Evolutionary conservation across 257 asterid genomes (phyloP), one percentile per base, ranked within the genome.

Genomic region (Leptodermis oblonga): DNA sequence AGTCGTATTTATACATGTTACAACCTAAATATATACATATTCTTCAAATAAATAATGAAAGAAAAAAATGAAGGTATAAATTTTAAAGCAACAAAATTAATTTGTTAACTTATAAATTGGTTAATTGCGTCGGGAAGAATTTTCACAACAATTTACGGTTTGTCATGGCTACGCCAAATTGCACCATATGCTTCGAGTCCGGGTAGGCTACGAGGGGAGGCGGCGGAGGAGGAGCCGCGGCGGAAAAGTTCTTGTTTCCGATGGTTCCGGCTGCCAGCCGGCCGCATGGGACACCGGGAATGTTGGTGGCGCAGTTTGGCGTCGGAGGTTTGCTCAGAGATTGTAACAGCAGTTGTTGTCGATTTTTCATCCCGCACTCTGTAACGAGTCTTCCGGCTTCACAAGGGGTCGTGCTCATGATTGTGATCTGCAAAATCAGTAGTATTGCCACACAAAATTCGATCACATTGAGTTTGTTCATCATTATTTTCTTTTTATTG

Each of bases 211-310:
- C 15, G 20, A 6, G 76, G 60, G 73, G 15, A 13, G 68, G 74
- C 23, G 60, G 62, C 1, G 74, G 81, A 5, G 77, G 83, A 39
- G 71, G 12, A 13, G 70, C 69, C 30, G 20, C 39, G 9, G 46
- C 41, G 30, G 83, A 86, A 56, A 79, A 87, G 76, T 83, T 85
- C 65, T 69, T 81, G 65, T 74, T 55, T 59, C 72, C 59, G 28
- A 84, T 30, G n/a, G 92, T 17, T 30, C 79, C 34, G 28, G 92
- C 7, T 30, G 39, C 22, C 15, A 43, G 28, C n/a, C n/a, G n/a
- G n/a, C n/a, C n/a, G 76, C 90, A 82, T 8, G 83, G 78, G 65
- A 79, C 79, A 0, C 80, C 75, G 0, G 76, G 73, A 33, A 77
- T 22, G 79, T 78, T 68, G 2, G 76, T 34, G 58, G 71, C 72